Evolutionary conservation across 2,329 filamentous ascomycete species (phyloP).

Genomic region (Aspergillus thermomutatus): DNA sequence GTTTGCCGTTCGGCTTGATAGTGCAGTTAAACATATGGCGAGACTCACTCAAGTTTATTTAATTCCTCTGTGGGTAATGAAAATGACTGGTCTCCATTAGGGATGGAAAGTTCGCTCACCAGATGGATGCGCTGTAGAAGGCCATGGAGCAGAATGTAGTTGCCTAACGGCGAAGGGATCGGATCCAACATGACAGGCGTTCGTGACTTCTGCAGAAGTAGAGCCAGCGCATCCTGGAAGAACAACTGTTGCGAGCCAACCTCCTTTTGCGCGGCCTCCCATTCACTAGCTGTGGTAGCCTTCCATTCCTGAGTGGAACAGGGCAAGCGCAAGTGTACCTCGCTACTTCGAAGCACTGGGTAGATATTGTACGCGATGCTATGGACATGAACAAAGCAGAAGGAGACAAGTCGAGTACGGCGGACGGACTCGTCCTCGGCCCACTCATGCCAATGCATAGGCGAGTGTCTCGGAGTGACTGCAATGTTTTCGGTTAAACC

Average conservation of each 20-base stretch:
- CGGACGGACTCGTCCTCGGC: conserved; percentile 33
- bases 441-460: conserved; percentile 35
- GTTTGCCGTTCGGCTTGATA: neutral
- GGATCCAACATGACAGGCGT: conserved; percentile 26
- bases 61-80: conserved; percentile 31
- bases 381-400: conserved; percentile 38
- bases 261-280: conserved; percentile 29
- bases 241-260: conserved; percentile 27
- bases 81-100: conserved; percentile 29
- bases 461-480: conserved; percentile 19
- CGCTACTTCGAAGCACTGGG: conserved; percentile 35
- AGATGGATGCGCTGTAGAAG: conserved; percentile 64
- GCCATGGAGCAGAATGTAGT: conserved; percentile 69
- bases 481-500: conserved; percentile 25
- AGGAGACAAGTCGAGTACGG: conserved; percentile 36
- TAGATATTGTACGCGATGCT: conserved; percentile 40
- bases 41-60: conserved; percentile 32
- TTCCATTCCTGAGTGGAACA: conserved; percentile 38
- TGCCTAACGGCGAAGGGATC: conserved; percentile 54
- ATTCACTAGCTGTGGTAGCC: conserved; percentile 28
- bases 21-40: neutral
- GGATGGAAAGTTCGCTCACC: conserved; percentile 31
- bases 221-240: conserved; percentile 33
- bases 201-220: conserved; percentile 30
- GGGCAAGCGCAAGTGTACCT: conserved; percentile 36